Evolutionary conservation across 148 eudicot genomes (phyloP), one percentile per base, ranked within the genome.

Genomic region (Fagopyrum esculentum): DNA sequence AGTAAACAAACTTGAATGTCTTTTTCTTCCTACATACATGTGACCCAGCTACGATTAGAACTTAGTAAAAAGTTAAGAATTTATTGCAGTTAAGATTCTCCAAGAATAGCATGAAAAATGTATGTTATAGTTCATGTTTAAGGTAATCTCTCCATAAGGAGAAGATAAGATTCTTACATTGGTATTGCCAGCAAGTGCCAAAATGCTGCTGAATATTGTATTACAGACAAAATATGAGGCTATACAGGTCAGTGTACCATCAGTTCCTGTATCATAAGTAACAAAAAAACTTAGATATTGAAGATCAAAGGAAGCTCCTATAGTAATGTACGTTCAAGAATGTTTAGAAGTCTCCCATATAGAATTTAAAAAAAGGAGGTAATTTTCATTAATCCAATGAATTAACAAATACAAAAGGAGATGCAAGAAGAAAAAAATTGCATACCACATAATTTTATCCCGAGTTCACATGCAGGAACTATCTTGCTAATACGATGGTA

Each of bases 391-490:
- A 49, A 8, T 9, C 52, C 9, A 49, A 56, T 56, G 61, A 16
- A 56, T 8, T 56, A 9, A 56, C 9, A 56, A 56, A 51, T 51
- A n/a, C 22, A 56, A 17, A 56, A 66, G 7, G 22, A 40, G 69
- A 63, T 66, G 71, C 35, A 64, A 6, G 45, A 45, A 66, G 30
- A 43, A 66, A 10, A 55, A 6, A 61, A 61, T 29, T 26, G 43
- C 68, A 9, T 89, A 93, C 98, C 98, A 75, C 98, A 93, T 51
- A 89, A 84, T 78, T 93, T 93, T 81, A 85, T 79, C 49, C 90
- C 90, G 48, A 81, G 57, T 86, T 93, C 91, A 85, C 96, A 93
- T 17, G 86, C 77, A 30, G 98, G 98, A 80, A 93, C 85, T 52
- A 85, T 78, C 80, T 83, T 86, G 80, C 84, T 93, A 81, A 91